Base-by-base conservation (phyloP, 1,284 basidiomycete species). In the Naganishia sp. region DNA sequence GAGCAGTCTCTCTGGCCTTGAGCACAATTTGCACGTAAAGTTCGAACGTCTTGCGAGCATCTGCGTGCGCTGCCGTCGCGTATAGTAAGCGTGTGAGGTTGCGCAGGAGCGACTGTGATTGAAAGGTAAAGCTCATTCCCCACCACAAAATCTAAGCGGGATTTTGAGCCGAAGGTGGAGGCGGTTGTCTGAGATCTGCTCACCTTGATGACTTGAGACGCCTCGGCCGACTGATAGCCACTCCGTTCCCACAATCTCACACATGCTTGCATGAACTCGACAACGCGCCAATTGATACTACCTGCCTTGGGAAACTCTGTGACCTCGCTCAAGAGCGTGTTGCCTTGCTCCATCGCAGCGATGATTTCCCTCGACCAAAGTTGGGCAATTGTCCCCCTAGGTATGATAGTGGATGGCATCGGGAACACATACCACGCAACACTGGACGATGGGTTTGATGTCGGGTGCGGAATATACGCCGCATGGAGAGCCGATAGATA, bases 61-160 rank as follows among this genome's bases (percentile, higher is more conserved):
- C 85, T 10, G 81, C 74, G 9, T 81, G 77, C 68, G 90, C 87
- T 4, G 63, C 61, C 0, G 85, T 82, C 6, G 87, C 82, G 59
- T 86, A 84, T 9, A 90, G 81, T 0, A 94, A 78, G 1, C 87
- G 86, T 16, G 86, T 85, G 82, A 95, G 87, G 77, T 94, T 90
- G 0, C 92, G 87, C 65, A 91, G 84, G 16, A 95, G 82, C 9
- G 87, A 85, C 70, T 88, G 88, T 0, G 90, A 94, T 74, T 95
- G 93, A 82, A 96, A 95, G 0, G 93, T 96, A 25, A 92, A 84
- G 21, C 88, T 87, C 10, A 90, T 93, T 1, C 91, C 88, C 90
- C 92, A 93, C 89, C 92, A 94, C 1, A 96, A 82, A 16, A 91
- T 83, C 86, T 92, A 18, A 73, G 70, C 6, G 43, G 13, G 16